These are phyloP conservation scores for Quercus agrifolia DNA, from an alignment of 306 rosid species.

Conservation along the genomic window DNA sequence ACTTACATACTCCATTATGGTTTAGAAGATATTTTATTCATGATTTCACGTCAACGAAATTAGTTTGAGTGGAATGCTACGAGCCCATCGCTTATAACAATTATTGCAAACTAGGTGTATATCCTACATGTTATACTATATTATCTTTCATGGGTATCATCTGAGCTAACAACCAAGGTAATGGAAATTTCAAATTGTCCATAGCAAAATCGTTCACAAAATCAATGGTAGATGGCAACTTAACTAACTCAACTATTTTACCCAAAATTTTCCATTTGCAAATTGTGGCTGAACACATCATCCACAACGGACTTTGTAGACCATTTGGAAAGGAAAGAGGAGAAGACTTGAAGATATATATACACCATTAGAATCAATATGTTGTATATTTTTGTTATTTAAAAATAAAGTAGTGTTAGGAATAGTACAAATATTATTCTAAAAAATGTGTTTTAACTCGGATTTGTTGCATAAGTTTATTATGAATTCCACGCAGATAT, in stretches of 20 bases:
- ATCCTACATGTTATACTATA: neutral
- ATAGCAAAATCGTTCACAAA: neutral
- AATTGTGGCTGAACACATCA: conserved; percentile 30
- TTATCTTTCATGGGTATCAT: conserved; percentile 5
- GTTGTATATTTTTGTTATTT: neutral
- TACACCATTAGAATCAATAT: neutral
- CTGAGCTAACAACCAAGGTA: conserved; percentile 11
- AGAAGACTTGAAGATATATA: conserved; percentile 4
- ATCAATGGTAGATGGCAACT: conserved; percentile 27
- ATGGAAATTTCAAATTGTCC: neutral
- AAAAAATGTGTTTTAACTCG: no score
- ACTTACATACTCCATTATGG: neutral
- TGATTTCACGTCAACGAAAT: neutral
- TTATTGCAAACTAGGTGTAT: neutral
- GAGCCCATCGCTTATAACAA: neutral
- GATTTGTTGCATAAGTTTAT: no score
- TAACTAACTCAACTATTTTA: conserved; percentile 23
- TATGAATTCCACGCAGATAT: no score
- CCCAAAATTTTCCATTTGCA: conserved; percentile 18
- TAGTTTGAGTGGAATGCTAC: neutral
- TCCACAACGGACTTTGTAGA: neutral
- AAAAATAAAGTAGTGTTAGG: no score
- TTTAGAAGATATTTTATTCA: neutral
- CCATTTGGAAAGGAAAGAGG: neutral
- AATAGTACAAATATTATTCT: no score